These are phyloP conservation scores for Zopfia rhizophila DNA, from an alignment of 2,329 filamentous ascomycete species.

Conservation along the genomic window DNA sequence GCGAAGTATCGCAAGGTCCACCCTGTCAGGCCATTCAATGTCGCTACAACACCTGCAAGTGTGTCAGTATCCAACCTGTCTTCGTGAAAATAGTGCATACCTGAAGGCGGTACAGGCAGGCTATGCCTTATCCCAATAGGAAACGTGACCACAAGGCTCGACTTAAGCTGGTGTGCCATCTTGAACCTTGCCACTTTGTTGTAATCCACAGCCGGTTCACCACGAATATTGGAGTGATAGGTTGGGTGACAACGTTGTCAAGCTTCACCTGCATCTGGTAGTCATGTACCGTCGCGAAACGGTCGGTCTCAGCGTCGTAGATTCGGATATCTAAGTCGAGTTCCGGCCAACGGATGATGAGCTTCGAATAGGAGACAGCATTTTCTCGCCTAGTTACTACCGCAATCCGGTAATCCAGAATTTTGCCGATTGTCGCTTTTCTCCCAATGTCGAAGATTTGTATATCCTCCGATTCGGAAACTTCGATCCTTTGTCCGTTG, in stretches of 20 bases:
- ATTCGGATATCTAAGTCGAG: slow-evolving; percentile 24
- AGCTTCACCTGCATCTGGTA: slow-evolving; percentile 24
- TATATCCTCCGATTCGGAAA: slow-evolving; percentile 19
- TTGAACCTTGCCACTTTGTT: slow-evolving; percentile 20
- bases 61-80: neutral
- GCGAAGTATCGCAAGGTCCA: slow-evolving; percentile 29
- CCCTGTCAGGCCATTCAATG: slow-evolving; percentile 23
- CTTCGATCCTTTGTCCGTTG: slow-evolving; percentile 14
- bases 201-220: slow-evolving; percentile 24
- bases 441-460: slow-evolving; percentile 14
- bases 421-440: slow-evolving; percentile 2
- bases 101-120: slow-evolving; percentile 18
- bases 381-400: neutral
- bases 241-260: slow-evolving; percentile 27
- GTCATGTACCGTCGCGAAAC: slow-evolving; percentile 4
- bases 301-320: slow-evolving; percentile 7
- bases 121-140: slow-evolving; percentile 14
- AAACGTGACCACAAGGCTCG: slow-evolving; percentile 18
- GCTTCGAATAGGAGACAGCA: slow-evolving; percentile 15
- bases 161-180: slow-evolving; percentile 15
- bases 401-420: slow-evolving; percentile 7
- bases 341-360: slow-evolving; percentile 28
- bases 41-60: slow-evolving; percentile 17
- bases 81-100: slow-evolving; percentile 7
- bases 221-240: slow-evolving; percentile 27